Evolutionary conservation across 2,329 filamentous ascomycete genomes (phyloP), one percentile per base, ranked within the genome.

Genomic region (Exophiala sp.): DNA sequence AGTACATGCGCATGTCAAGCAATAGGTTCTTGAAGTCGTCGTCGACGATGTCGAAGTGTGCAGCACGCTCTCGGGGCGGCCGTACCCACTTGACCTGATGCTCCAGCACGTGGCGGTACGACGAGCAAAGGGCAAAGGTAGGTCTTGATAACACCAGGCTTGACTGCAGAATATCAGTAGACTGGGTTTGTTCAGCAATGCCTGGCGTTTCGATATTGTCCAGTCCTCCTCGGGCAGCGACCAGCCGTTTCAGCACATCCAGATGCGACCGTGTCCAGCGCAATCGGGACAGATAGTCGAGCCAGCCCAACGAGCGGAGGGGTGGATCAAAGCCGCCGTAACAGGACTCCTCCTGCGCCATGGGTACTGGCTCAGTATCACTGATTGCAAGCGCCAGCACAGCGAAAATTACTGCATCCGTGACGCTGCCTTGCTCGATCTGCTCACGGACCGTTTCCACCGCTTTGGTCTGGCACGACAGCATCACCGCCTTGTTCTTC

Each of bases 1-100:
- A 52, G 34, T 52, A 52, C 40, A 50, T 56, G 24, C 45, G 39
- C 43, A 52, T 49, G 35, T 52, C 54, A 39, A 56, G 49, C 20
- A 56, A 41, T 7, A 56, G 32, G 16, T 52, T 44, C 35, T 49
- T 49, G 40, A 56, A 45, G 5, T 56, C 40, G 21, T 40, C 36
- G 6, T 47, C 39, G 29, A 51, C 50, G 12, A 42, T 42, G 3
- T 44, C 44, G 33, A 52, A 47, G 9, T 12, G 10, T 9, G n/a
- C 21, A 8, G 44, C 49, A 7, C 49, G 50, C 39, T 48, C 16
- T 4, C 54, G 44, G 14, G 54, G 49, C 21, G 54, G 54, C 7
- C 54, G 48, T 9, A 56, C 24, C 24, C 32, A n/a, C 5, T 32
- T 36, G 32, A 56, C 16, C 8, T 52, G 48, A 34, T 56, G 45